These are phyloP conservation scores for Asterionellopsis glacialis DNA, from an alignment of 108 stramenopile genomes.

Conservation along the genomic window DNA sequence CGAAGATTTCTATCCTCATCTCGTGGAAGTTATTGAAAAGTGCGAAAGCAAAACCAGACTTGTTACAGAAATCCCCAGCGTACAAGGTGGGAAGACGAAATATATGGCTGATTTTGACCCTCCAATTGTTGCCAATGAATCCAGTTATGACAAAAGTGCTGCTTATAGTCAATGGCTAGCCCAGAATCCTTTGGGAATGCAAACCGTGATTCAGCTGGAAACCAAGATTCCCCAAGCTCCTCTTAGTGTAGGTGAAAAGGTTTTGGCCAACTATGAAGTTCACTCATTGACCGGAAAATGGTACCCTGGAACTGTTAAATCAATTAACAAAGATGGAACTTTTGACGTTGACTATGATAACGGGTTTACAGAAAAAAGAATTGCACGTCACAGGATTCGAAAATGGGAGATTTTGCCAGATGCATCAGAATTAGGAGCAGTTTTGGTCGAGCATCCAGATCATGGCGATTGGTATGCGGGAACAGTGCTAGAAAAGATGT, in stretches of 20 bases:
- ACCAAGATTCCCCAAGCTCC: neutral
- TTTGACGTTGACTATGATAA: neutral
- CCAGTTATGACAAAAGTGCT: conserved; percentile 51
- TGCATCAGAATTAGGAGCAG: no score
- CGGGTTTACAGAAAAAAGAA: neutral
- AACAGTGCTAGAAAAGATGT: no score
- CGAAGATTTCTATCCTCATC: conserved; percentile 9
- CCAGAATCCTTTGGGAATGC: conserved; percentile 56
- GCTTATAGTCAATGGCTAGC: conserved; percentile 49
- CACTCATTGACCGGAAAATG: neutral
- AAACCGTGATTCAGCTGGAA: conserved; percentile 53
- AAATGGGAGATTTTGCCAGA: no score
- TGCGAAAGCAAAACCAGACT: conserved; percentile 16
- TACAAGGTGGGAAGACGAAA: conserved; percentile 5
- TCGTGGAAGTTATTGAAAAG: conserved; percentile 6
- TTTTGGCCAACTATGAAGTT: neutral
- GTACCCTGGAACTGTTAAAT: neutral
- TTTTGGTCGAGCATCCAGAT: no score
- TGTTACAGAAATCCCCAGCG: conserved; percentile 15
- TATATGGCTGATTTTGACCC: conserved; percentile 3
- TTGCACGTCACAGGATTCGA: neutral
- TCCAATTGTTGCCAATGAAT: conserved; percentile 5
- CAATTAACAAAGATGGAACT: neutral
- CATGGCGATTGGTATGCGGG: no score
- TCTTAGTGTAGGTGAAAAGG: neutral